These are phyloP conservation scores for Fusarium robinianum DNA, from an alignment of 2,329 filamentous ascomycete species.

Conservation along the genomic window DNA sequence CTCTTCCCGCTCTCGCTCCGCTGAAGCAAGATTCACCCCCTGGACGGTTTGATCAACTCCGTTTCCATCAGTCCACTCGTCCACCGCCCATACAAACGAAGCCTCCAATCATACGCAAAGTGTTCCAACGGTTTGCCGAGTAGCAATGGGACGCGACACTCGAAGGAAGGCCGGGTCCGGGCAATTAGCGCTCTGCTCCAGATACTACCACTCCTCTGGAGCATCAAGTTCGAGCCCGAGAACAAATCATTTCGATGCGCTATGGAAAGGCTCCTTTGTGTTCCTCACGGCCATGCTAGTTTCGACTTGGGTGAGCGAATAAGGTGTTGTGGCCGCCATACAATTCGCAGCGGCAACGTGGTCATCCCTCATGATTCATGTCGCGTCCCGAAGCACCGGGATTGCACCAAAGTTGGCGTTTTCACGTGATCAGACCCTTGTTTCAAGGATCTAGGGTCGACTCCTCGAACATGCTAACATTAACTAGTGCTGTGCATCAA, in stretches of 20 bases:
- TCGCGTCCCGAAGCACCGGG: slow-evolving; percentile 17
- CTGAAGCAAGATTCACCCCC: slow-evolving; percentile 8
- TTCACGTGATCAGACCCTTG: too few relatives aligned
- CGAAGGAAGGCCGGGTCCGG: slow-evolving; percentile 13
- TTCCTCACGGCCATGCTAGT: slow-evolving; percentile 1
- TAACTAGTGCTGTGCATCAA: too few relatives aligned
- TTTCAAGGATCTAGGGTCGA: too few relatives aligned
- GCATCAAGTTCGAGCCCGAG: background rate
- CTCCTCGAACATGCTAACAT: too few relatives aligned
- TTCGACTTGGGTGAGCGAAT: slow-evolving; percentile 4
- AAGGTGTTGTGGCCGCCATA: slow-evolving; percentile 12
- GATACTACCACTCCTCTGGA: background rate
- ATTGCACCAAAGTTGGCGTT: too few relatives aligned
- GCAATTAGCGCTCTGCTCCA: slow-evolving; percentile 2
- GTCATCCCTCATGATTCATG: slow-evolving; percentile 5
- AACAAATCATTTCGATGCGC: slow-evolving; percentile 3
- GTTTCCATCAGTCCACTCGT: slow-evolving; percentile 26
- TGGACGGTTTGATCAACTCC: slow-evolving; percentile 8
- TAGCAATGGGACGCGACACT: slow-evolving; percentile 13
- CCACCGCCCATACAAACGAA: slow-evolving; percentile 20
- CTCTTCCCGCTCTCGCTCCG: slow-evolving; percentile 17
- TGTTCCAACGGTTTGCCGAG: slow-evolving; percentile 7
- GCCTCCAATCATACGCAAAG: slow-evolving; percentile 21
- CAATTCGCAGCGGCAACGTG: slow-evolving; percentile 11
- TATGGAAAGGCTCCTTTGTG: slow-evolving; percentile 7